These are phyloP conservation scores for Parsonsia alboflavescens DNA, from an alignment of 257 asterid genomes.

Conservation along the genomic window DNA sequence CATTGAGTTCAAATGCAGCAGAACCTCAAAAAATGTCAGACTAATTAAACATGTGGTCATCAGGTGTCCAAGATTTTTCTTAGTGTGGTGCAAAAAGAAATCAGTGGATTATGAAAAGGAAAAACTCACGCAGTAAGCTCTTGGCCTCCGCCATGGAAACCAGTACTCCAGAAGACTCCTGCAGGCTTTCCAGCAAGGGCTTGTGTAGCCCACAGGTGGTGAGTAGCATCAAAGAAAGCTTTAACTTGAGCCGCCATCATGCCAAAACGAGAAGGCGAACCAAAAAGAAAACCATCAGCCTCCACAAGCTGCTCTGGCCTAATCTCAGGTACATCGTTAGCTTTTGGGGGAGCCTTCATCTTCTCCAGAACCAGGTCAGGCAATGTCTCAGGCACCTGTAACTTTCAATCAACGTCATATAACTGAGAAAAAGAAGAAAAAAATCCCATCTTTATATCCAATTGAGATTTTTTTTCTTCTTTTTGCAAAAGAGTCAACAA, in stretches of 20 bases:
- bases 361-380: slow-evolving; percentile 55
- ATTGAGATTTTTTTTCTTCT: too few species aligned
- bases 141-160: slow-evolving; percentile 98
- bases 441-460: background rate
- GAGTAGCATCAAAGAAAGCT: slow-evolving; percentile 81
- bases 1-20: background rate
- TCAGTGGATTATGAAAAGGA: slow-evolving; percentile 1
- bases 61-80: too few species aligned
- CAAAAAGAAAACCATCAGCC: slow-evolving; percentile 90
- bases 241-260: slow-evolving; percentile 92
- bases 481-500: background rate
- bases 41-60: background rate
- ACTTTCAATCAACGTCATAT: slow-evolving; percentile 11
- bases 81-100: background rate
- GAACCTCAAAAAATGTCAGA: background rate
- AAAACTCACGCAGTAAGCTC: slow-evolving; percentile 83
- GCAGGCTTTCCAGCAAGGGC: slow-evolving; percentile 96
- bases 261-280: slow-evolving; percentile 88
- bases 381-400: slow-evolving; percentile 81
- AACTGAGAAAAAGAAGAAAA: background rate
- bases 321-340: slow-evolving; percentile 76
- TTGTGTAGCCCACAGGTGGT: slow-evolving; percentile 64
- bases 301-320: slow-evolving; percentile 73
- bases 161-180: slow-evolving; percentile 94
- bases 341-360: slow-evolving; percentile 74